A percentile compares a stretch with the other conserved stretches of the same genome.
Conservation (phyloP, 345 rosid species). For the Excoecaria cochinchinensis region DNA sequence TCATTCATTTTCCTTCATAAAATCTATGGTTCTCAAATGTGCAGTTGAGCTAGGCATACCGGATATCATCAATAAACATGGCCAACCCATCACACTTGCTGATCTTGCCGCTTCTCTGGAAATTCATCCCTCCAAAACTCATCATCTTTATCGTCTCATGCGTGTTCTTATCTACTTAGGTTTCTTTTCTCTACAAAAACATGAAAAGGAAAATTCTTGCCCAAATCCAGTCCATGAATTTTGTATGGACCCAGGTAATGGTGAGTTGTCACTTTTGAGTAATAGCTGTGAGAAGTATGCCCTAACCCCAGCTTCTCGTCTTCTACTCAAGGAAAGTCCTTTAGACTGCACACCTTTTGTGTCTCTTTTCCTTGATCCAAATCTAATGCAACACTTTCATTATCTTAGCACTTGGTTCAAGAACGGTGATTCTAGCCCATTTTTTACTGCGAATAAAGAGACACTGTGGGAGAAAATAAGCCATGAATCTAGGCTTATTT, state of each 20-base stretch:
- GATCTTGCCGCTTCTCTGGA: slow-evolving; percentile 23
- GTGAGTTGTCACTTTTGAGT: too few species aligned
- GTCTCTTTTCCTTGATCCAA: not conserved
- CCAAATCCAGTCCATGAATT: not conserved
- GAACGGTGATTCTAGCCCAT: slow-evolving; percentile 14
- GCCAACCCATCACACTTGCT: slow-evolving; percentile 27
- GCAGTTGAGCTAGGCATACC: slow-evolving; percentile 42
- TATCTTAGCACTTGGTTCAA: slow-evolving; percentile 1
- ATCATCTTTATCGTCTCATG: not conserved
- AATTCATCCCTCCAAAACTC: slow-evolving; percentile 15
- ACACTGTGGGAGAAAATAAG: not conserved
- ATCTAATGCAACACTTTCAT: not conserved
- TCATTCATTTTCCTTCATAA: slow-evolving; percentile 8
- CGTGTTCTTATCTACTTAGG: not conserved
- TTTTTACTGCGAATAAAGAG: not conserved
- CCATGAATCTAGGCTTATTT: not conserved
- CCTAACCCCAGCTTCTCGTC: slow-evolving; percentile 1
- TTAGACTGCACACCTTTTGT: not conserved
- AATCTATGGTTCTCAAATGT: slow-evolving; percentile 34
- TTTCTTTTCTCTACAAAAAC: not conserved
- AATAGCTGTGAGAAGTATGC: not conserved
- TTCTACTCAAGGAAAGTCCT: slow-evolving; percentile 7
- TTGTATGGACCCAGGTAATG: too few species aligned
- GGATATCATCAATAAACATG: slow-evolving; percentile 33
- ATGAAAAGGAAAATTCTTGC: not conserved